Base-by-base conservation (phyloP, 306 rosid species). In the Alnus rubra region DNA sequence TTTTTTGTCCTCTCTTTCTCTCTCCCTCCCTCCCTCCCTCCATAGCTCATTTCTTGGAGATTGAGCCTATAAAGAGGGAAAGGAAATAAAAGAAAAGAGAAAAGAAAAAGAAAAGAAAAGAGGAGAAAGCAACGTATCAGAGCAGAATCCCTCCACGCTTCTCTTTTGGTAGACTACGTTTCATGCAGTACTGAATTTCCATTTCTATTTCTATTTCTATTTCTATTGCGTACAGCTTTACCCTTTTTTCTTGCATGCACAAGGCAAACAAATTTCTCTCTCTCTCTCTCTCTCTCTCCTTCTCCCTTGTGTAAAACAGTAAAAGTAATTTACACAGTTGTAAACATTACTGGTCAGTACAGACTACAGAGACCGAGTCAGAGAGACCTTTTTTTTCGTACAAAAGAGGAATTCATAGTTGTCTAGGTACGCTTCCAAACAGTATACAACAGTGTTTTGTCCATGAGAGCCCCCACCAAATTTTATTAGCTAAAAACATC, bases 11-110 rank as follows among this genome's bases (percentile, higher is more conserved):
- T 70, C 58, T 77, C 50, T 23, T 23, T 51, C 74, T 75, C 75
- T 49, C 68, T 33, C 62, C 48, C 58, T 73, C 50, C 48, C 71
- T 71, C 71, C 12, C 28, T 23, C 28, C 28, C 28, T 23, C 28
- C 28, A 23, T 49, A 74, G 78, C 82, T 79, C 81, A 54, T 62
- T 83, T 86, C 83, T 80, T 60, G 83, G 75, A 78, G 81, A 78
- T 33, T 35, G 83, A 56, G 77, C 84, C 83, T 71, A 65, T 53
- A 71, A 70, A 78, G 56, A 50, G 11, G 53, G 14, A 49, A 54
- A 74, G 59, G 33, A 69, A 35, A 28, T 13, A 13, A 30, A 9
- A 56, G 52, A 1, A 73, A 13, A 39, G 7, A 19, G n/a, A n/a
- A n/a, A n/a, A n/a, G n/a, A n/a, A n/a, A 42, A 1, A 19, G 42